phyloP scores from a whole-genome alignment of 2,329 filamentous ascomycete species.

The Trichoderma gracile region DNA sequence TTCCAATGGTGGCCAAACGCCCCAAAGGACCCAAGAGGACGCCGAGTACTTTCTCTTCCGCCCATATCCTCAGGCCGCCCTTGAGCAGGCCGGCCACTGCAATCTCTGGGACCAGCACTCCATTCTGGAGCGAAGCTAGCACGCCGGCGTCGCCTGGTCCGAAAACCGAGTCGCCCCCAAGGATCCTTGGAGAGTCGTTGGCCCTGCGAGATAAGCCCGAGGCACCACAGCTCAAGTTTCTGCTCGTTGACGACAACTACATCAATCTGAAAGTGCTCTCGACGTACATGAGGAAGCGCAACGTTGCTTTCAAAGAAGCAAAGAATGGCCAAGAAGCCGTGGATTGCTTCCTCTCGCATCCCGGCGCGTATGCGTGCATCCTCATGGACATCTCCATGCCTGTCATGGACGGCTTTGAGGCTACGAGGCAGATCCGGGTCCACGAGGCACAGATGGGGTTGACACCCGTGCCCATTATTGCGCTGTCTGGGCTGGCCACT shows the following conservation, averaged over 20 bases:
- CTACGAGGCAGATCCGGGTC: conserved; percentile 48
- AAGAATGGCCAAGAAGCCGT: conserved; percentile 36
- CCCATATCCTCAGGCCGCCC: conserved; percentile 1
- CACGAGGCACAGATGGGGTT: conserved; percentile 44
- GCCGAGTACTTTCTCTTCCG: not conserved
- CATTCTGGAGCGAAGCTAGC: not conserved
- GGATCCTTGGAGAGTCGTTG: not conserved
- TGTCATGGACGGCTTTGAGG: conserved; percentile 51
- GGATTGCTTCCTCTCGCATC: conserved; percentile 29
- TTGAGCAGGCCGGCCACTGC: not conserved
- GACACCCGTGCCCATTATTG: conserved; percentile 47
- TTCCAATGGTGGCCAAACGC: conserved; percentile 11
- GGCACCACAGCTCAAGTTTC: conserved; percentile 27
- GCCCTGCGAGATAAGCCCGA: not conserved
- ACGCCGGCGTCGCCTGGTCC: not conserved
- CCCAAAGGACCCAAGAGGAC: conserved; percentile 21
- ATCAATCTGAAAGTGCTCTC: conserved; percentile 40
- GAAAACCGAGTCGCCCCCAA: not conserved
- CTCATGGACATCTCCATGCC: conserved; percentile 56
- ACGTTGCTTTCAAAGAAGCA: conserved; percentile 30
- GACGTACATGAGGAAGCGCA: conserved; percentile 36
- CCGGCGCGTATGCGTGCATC: conserved; percentile 31
- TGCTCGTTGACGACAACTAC: conserved; percentile 42
- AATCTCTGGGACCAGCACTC: not conserved
- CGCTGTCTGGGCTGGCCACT: conserved; percentile 52